Evolutionary conservation across 306 rosid genomes (phyloP).

Genomic region (Prunus persica): Prunus_persica_NCBIv2 NC_034012.1:5823001-5823500

Average conservation of each 20-base stretch:
- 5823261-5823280: neutral
- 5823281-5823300: neutral
- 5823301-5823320: neutral
- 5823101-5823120: neutral
- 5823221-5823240: neutral
- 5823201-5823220: neutral
- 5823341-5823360: neutral
- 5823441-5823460: neutral
- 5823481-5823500: neutral
- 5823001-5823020: neutral
- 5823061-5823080: neutral
- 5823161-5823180: neutral
- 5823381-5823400: neutral
- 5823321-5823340: neutral
- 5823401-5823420: neutral
- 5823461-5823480: neutral
- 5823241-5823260: neutral
- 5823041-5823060: neutral
- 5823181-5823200: neutral
- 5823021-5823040: neutral
- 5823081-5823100: neutral
- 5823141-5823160: too few relatives aligned
- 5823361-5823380: neutral
- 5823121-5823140: too few relatives aligned
- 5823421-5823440: neutral